Percentiles rank a stretch among this genome's conserved stretches.
Conservation (phyloP, 75 land plant species). For the Selaginella moellendorffii region DNA sequence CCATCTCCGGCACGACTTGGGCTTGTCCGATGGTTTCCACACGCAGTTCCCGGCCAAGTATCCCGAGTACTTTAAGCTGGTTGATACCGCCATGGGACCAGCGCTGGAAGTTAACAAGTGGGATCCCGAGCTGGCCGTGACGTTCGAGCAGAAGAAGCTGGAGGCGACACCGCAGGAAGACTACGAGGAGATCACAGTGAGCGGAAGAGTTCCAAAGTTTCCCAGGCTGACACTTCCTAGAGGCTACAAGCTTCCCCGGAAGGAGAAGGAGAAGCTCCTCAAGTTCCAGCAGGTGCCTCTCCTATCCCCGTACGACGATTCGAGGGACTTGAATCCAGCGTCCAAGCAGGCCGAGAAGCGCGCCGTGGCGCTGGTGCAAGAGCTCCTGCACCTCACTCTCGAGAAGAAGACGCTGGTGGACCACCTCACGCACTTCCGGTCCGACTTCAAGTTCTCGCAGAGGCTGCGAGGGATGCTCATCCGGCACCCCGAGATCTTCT, state of each 20-base stretch:
- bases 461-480: conserved; percentile 53
- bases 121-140: conserved; percentile 33
- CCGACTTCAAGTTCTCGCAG: conserved; percentile 67
- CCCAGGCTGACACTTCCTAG: conserved; percentile 37
- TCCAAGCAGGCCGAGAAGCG: conserved; percentile 53
- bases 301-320: conserved; percentile 73
- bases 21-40: conserved; percentile 53
- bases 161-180: conserved; percentile 24
- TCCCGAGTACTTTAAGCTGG: conserved; percentile 42
- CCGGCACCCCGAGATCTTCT: conserved; percentile 83
- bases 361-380: conserved; percentile 74
- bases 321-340: conserved; percentile 20
- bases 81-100: conserved; percentile 45
- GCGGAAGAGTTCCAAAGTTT: conserved; percentile 43
- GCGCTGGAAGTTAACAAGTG: conserved; percentile 59
- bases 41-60: conserved; percentile 39
- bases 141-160: conserved; percentile 36
- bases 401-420: conserved; percentile 71
- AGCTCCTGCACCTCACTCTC: conserved; percentile 58
- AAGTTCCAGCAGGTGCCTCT: conserved; percentile 50
- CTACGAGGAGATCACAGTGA: conserved; percentile 14
- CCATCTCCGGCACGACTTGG: conserved; percentile 58
- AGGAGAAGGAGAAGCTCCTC: conserved; percentile 37
- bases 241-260: conserved; percentile 43
- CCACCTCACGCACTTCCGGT: conserved; percentile 70